Evolutionary conservation across 2,329 filamentous ascomycete genomes (phyloP).

Genomic region (Sporothrix variecibatus): DNA sequence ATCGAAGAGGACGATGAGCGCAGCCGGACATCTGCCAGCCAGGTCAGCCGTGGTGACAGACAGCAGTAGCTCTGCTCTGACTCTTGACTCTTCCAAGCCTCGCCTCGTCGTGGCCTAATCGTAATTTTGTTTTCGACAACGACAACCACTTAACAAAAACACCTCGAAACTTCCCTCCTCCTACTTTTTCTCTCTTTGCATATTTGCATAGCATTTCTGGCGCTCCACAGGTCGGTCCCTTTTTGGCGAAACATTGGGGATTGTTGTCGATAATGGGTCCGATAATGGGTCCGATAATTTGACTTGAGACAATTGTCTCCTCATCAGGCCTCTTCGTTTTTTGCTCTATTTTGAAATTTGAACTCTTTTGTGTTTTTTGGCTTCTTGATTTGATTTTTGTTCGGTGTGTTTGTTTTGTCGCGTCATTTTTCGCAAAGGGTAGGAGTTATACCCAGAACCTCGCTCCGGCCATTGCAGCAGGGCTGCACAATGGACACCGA

Average conservation of each 20-base stretch:
- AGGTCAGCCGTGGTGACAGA: slow-evolving; percentile 50
- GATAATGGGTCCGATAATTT: neutral
- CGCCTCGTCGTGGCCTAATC: neutral
- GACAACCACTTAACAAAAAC: neutral
- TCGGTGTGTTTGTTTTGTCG: neutral
- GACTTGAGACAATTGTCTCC: neutral
- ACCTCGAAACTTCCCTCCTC: neutral
- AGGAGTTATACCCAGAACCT: slow-evolving; percentile 15
- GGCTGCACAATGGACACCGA: neutral
- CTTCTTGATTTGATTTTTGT: neutral
- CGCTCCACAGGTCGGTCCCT: slow-evolving; percentile 17
- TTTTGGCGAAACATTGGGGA: neutral
- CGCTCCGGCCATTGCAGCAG: neutral
- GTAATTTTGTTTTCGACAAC: neutral
- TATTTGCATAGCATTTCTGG: slow-evolving; percentile 20
- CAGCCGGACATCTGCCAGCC: slow-evolving; percentile 71
- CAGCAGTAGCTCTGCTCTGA: neutral
- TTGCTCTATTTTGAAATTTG: neutral
- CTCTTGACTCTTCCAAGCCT: neutral
- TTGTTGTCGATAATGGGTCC: neutral
- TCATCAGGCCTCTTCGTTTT: neutral
- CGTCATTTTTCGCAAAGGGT: neutral
- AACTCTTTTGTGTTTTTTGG: neutral
- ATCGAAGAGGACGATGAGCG: slow-evolving; percentile 82
- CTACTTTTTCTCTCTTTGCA: neutral